These are phyloP conservation scores for Pseudogymnoascus sp. DNA, from an alignment of 2,329 filamentous ascomycete species.

Conservation along the genomic window DNA sequence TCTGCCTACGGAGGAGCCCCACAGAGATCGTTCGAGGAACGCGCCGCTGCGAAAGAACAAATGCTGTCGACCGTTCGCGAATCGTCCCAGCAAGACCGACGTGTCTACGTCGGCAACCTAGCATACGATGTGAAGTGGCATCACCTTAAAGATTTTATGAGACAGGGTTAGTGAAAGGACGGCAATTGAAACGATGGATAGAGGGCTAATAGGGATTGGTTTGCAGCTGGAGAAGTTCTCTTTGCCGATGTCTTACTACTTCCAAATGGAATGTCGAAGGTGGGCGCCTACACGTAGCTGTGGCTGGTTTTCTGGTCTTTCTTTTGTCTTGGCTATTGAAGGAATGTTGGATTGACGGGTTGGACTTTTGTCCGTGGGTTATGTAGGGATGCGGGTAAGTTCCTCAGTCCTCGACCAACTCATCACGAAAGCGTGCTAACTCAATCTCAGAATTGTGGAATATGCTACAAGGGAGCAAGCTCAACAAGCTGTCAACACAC, in stretches of 20 bases:
- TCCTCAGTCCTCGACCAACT: conserved; percentile 7
- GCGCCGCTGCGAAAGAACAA: conserved; percentile 75
- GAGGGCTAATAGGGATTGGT: conserved; percentile 33
- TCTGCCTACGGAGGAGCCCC: conserved; percentile 58
- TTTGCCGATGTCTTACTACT: conserved; percentile 99
- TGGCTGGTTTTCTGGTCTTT: conserved; percentile 71
- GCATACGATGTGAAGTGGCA: conserved; percentile 99
- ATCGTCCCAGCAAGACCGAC: conserved; percentile 94
- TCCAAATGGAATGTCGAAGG: conserved; percentile 99
- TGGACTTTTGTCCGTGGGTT: conserved; percentile 79
- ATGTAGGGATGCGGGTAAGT: conserved; percentile 99
- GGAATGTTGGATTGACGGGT: conserved; percentile 99
- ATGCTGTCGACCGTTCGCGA: conserved; percentile 96
- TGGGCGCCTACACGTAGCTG: conserved; percentile 89
- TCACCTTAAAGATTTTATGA: conserved; percentile 99
- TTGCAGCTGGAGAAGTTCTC: conserved; percentile 91
- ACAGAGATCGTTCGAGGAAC: conserved; percentile 77
- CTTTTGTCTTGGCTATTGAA: conserved; percentile 57
- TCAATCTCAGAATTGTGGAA: conserved; percentile 85
- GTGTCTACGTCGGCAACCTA: conserved; percentile 98
- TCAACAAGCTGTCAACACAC: conserved; percentile 90
- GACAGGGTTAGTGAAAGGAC: conserved; percentile 69
- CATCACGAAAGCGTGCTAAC: conserved; percentile 16
- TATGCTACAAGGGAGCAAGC: conserved; percentile 99
- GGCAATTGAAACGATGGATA: conserved; percentile 21